Percentiles rank a stretch among this genome's conserved stretches.
Evolutionary conservation across 2,329 filamentous ascomycete species (phyloP).

Genomic region (Botrytis cinerea): DNA sequence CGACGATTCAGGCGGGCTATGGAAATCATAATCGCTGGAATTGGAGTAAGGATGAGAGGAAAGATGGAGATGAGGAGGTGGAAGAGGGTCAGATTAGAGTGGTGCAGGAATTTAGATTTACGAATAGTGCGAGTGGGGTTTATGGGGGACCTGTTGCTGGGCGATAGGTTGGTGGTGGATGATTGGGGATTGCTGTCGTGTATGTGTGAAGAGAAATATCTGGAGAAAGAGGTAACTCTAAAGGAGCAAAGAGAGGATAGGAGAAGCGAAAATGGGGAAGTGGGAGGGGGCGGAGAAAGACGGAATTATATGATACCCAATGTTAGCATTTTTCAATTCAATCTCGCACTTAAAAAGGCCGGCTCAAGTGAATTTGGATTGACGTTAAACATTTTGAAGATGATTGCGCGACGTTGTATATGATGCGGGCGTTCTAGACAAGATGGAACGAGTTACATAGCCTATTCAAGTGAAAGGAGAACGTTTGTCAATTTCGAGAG

Average conservation of each 20-base stretch:
- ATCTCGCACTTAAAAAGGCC: background rate
- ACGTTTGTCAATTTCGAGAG: background rate
- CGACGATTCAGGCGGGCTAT: slow-evolving; percentile 6
- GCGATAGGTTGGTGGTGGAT: background rate
- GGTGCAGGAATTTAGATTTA: slow-evolving; percentile 14
- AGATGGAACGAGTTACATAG: background rate
- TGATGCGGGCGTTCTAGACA: background rate
- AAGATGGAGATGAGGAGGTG: background rate
- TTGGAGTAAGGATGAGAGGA: background rate
- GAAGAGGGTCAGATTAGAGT: slow-evolving; percentile 18
- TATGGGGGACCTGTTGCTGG: slow-evolving; percentile 6
- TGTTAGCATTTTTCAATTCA: slow-evolving; percentile 1
- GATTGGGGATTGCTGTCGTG: background rate
- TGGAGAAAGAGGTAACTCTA: background rate
- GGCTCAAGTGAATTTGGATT: background rate
- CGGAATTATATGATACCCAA: background rate
- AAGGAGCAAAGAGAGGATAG: background rate
- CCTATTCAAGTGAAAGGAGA: background rate
- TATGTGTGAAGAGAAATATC: no score
- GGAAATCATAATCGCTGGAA: slow-evolving; percentile 8
- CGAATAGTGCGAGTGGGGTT: background rate
- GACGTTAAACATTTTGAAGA: no score
- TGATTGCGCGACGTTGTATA: background rate
- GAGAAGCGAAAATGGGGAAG: background rate
- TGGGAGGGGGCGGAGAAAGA: no score